phyloP scores from a whole-genome alignment of 2,329 filamentous ascomycete species.

The Cadophora malorum region DNA sequence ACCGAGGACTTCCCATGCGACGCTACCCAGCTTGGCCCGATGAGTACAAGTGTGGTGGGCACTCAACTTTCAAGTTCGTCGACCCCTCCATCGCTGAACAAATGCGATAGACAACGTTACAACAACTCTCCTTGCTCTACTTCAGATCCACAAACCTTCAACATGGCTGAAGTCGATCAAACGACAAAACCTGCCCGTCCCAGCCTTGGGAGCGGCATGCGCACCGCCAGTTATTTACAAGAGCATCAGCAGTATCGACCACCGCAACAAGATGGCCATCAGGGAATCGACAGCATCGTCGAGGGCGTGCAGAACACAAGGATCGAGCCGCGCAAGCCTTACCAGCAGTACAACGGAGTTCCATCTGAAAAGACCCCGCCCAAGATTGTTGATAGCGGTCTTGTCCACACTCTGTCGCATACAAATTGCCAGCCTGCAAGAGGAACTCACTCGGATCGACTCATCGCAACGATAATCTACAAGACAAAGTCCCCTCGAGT shows the following conservation, averaged over 20 bases:
- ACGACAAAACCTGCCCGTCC: slow-evolving; percentile 37
- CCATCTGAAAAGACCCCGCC: slow-evolving; percentile 65
- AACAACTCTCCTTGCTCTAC: background rate
- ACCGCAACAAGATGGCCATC: slow-evolving; percentile 57
- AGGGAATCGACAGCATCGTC: slow-evolving; percentile 70
- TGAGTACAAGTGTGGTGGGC: background rate
- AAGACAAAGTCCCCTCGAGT: slow-evolving; percentile 51
- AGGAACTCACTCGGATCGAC: slow-evolving; percentile 56
- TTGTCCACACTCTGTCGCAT: slow-evolving; percentile 68
- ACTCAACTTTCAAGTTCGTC: no score
- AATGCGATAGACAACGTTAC: background rate
- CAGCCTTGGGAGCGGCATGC: slow-evolving; percentile 50
- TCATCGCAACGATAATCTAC: slow-evolving; percentile 71
- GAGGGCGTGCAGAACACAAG: slow-evolving; percentile 56
- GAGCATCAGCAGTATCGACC: slow-evolving; percentile 70
- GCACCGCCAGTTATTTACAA: slow-evolving; percentile 66
- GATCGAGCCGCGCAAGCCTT: slow-evolving; percentile 50
- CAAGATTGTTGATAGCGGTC: slow-evolving; percentile 65
- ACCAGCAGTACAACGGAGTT: slow-evolving; percentile 63
- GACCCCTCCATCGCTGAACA: slow-evolving; percentile 7
- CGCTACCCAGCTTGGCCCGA: background rate
- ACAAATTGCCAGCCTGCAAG: slow-evolving; percentile 63
- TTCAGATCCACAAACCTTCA: slow-evolving; percentile 1
- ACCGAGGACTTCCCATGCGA: no score
- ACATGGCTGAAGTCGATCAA: slow-evolving; percentile 33